Conservation (phyloP, 2,329 filamentous ascomycete genomes). For the Trichoderma hamatum region DNA sequence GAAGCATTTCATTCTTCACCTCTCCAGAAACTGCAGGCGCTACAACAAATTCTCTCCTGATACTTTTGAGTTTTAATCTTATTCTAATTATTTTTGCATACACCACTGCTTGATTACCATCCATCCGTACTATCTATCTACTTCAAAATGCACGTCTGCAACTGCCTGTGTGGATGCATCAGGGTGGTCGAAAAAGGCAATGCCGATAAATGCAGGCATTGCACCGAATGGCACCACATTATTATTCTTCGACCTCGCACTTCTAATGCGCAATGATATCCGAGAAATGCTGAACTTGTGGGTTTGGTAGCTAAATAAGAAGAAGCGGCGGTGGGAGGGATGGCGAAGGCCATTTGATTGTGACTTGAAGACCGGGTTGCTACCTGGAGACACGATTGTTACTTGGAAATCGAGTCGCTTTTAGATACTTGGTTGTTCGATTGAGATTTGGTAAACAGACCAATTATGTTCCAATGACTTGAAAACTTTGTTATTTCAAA, state of each 20-base stretch:
- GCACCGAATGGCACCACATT: not conserved
- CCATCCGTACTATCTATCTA: not conserved
- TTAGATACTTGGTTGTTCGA: not conserved
- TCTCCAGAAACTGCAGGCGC: not conserved
- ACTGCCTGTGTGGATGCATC: conserved; percentile 3
- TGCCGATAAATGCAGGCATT: not conserved
- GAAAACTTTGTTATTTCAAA: not conserved
- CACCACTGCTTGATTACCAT: not conserved
- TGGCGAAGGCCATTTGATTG: not conserved
- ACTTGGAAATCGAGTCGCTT: not conserved
- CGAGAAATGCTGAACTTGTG: not conserved
- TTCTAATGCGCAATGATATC: not conserved
- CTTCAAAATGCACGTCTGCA: conserved; percentile 8
- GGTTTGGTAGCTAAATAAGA: not conserved
- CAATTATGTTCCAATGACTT: not conserved
- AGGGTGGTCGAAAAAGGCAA: not conserved
- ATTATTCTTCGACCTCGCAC: not conserved
- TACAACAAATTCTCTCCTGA: not conserved
- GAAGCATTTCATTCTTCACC: not conserved
- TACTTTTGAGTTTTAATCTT: not conserved
- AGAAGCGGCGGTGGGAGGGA: not conserved
- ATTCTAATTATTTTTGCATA: not conserved
- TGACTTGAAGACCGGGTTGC: not conserved
- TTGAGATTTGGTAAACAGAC: not conserved
- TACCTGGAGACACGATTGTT: not conserved